Conservation (phyloP, 2,329 filamentous ascomycete genomes). For the Hymenoscyphus scutula region DNA sequence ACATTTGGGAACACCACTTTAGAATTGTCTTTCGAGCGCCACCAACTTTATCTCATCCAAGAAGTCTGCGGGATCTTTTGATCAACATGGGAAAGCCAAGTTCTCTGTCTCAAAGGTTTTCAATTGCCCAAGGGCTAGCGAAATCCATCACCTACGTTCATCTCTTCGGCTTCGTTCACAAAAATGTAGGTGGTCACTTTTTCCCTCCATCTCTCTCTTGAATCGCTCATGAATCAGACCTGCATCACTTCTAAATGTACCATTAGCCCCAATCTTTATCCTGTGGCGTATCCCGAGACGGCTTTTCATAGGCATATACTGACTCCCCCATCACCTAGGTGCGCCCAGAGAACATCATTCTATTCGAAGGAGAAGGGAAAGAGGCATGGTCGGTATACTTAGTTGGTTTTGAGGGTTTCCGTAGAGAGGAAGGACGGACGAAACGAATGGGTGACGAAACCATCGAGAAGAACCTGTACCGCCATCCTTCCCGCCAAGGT, state of each 20-base stretch:
- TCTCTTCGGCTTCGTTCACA: background rate
- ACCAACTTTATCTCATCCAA: background rate
- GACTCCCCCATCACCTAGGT: background rate
- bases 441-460: background rate
- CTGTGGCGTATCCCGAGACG: too few relatives aligned
- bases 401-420: background rate
- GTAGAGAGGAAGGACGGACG: background rate
- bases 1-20: background rate
- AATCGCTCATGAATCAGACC: too few relatives aligned
- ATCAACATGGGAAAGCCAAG: background rate
- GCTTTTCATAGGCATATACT: too few relatives aligned
- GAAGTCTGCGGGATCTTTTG: background rate
- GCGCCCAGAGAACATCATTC: background rate
- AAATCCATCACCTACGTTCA: background rate
- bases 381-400: background rate
- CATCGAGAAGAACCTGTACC: background rate
- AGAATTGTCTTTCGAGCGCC: background rate
- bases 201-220: too few relatives aligned
- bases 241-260: too few relatives aligned
- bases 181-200: background rate
- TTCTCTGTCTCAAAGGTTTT: background rate
- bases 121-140: background rate
- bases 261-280: too few relatives aligned
- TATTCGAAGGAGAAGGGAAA: background rate
- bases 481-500: background rate